phyloP scores from a whole-genome alignment of 2,329 filamentous ascomycete genomes.

The Alternaria arbusti region DNA sequence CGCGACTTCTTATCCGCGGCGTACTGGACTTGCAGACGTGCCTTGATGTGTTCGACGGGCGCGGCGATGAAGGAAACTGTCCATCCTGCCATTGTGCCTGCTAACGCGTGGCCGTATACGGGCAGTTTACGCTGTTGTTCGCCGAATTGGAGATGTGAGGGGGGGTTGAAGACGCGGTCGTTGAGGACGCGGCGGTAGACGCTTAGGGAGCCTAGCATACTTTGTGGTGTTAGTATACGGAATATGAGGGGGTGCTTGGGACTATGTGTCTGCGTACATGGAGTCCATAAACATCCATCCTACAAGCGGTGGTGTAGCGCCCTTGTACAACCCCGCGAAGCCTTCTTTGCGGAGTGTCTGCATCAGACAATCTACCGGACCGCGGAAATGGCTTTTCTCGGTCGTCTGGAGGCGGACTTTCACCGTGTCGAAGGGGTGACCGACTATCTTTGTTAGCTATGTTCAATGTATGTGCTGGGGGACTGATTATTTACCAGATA shows the following conservation, averaged over 20 bases:
- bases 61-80: constrained; percentile 94
- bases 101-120: constrained; percentile 81
- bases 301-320: constrained; percentile 86
- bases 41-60: constrained; percentile 94
- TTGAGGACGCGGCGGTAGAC: constrained; percentile 86
- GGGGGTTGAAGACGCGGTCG: constrained; percentile 75
- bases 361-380: constrained; percentile 82
- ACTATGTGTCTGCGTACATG: constrained; percentile 51
- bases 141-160: constrained; percentile 53
- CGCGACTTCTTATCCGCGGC: constrained; percentile 77
- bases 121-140: constrained; percentile 65
- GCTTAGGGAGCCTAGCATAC: constrained; percentile 89
- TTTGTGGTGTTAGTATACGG: constrained; percentile 21
- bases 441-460: constrained; percentile 52
- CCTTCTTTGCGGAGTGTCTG: constrained; percentile 89
- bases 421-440: constrained; percentile 88
- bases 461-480: not conserved
- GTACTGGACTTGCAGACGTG: constrained; percentile 93
- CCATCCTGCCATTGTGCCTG: constrained; percentile 83
- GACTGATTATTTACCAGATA: constrained; percentile 67
- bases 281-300: constrained; percentile 99
- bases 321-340: constrained; percentile 87
- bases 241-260: not conserved
- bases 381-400: constrained; percentile 75
- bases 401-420: constrained; percentile 96